These are phyloP conservation scores for Speleostelium caveatum DNA, from an alignment of 78 protist species.

Conservation along the genomic window DNA sequence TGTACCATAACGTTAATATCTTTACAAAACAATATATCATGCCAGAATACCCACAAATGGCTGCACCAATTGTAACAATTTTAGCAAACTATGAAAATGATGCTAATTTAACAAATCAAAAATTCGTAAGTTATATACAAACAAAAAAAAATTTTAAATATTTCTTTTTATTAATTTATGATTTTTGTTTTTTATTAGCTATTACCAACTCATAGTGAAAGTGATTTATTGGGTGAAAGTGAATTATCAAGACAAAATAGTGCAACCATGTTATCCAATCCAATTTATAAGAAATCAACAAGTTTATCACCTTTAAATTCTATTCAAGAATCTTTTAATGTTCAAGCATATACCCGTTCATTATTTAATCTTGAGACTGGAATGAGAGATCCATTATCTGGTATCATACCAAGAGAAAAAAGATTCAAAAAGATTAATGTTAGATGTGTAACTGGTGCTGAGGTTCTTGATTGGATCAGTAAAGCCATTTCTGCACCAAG, in stretches of 20 bases:
- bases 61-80: background rate
- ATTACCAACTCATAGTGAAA: too few relatives aligned
- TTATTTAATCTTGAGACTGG: slow-evolving; percentile 53
- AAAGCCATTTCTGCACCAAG: slow-evolving; percentile 3
- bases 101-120: slow-evolving; percentile 18
- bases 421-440: slow-evolving; percentile 31
- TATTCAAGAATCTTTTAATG: too few relatives aligned
- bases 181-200: too few relatives aligned
- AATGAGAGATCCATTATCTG: slow-evolving; percentile 64
- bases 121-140: too few relatives aligned
- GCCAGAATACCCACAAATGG: slow-evolving; percentile 14
- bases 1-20: slow-evolving; percentile 12
- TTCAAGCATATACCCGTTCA: too few relatives aligned
- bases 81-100: slow-evolving; percentile 25
- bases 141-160: too few relatives aligned
- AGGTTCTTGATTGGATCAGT: slow-evolving; percentile 49
- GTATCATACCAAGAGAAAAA: slow-evolving; percentile 30
- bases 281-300: background rate
- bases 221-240: too few relatives aligned
- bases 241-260: too few relatives aligned
- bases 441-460: slow-evolving; percentile 41
- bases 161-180: too few relatives aligned
- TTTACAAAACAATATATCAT: slow-evolving; percentile 33
- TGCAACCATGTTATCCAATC: background rate
- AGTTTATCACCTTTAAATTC: background rate